Base-by-base conservation (phyloP, 2,329 filamentous ascomycete genomes). In the Cercospora sp. region DNA sequence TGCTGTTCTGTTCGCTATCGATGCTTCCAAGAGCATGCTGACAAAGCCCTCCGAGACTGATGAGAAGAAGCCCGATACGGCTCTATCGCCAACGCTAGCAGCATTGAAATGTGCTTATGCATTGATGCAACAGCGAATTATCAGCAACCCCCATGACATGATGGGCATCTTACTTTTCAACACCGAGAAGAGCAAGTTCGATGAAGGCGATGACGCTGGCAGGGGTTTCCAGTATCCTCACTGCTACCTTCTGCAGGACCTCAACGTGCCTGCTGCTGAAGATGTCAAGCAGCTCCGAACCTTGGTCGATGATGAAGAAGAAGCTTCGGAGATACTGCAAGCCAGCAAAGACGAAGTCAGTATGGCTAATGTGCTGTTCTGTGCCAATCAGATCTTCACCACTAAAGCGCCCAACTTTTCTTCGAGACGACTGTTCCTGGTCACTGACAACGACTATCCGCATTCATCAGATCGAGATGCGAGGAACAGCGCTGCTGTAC, bases 71-170 rank as follows among this genome's bases (percentile, higher is more conserved):
- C 87, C 89, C 53, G 90, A 92, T 71, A 88, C 84, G 66, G 92
- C 94, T 75, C 66, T 78, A 1, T 94, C 91, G 55, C 89, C 94
- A 3, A 85, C 93, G 0, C 86, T 90, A 63, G 94, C 94, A 16
- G 94, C 95, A 3, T 82, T 99, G 60, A 97, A 97, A 84, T 97
- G 93, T 75, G 95, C 94, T 67, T 97, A 97, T 76, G 89, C 93
- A 76, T 84, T 99, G 63, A 97, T 99, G 92, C 93, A 98, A 81
- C 94, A 98, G 82, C 92, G 95, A 74, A 98, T 99, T 79, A 98
- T 99, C 74, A 94, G 94, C 3, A 94, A 94, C 69, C 95, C 95
- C 1, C 94, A 90, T 76, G 95, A 99, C 70, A 96, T 97, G 92
- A 97, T 99, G 87, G 94, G 94, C 1, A 91, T 99, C 28, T 79